phyloP scores from a whole-genome alignment of 257 asterid genomes.

The Jacaranda copaia region DNA sequence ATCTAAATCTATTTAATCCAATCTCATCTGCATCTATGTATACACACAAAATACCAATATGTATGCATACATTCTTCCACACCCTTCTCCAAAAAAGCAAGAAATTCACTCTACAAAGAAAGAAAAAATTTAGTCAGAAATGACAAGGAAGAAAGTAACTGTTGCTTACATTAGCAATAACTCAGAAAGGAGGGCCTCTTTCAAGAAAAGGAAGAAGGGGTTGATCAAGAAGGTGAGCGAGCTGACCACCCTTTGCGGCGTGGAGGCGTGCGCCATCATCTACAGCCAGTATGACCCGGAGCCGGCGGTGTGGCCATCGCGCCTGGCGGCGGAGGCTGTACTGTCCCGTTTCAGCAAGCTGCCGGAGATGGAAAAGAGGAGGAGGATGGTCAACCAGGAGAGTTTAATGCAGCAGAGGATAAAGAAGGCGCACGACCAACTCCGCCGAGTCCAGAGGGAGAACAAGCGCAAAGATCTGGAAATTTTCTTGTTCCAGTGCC shows the following conservation, averaged over 20 bases:
- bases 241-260: slow-evolving; percentile 53
- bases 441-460: slow-evolving; percentile 42
- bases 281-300: slow-evolving; percentile 48
- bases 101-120: not conserved
- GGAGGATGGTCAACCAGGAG: slow-evolving; percentile 57
- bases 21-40: not conserved
- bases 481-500: slow-evolving; percentile 36
- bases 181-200: slow-evolving; percentile 53
- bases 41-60: not conserved
- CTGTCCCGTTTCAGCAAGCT: slow-evolving; percentile 44
- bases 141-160: slow-evolving; percentile 53
- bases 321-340: slow-evolving; percentile 39
- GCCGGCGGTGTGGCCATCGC: slow-evolving; percentile 60
- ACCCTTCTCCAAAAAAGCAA: not conserved
- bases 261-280: slow-evolving; percentile 50
- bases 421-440: slow-evolving; percentile 46
- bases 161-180: slow-evolving; percentile 51
- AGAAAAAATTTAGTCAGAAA: slow-evolving; percentile 6
- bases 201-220: slow-evolving; percentile 58
- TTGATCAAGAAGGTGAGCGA: slow-evolving; percentile 55
- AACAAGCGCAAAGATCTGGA: slow-evolving; percentile 40
- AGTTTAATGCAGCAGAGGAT: slow-evolving; percentile 48
- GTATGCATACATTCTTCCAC: not conserved
- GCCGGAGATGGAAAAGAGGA: slow-evolving; percentile 40
- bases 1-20: slow-evolving; percentile 7